These are phyloP conservation scores for Eucalyptus virginea DNA, from an alignment of 345 rosid genomes.

Conservation along the genomic window DNA sequence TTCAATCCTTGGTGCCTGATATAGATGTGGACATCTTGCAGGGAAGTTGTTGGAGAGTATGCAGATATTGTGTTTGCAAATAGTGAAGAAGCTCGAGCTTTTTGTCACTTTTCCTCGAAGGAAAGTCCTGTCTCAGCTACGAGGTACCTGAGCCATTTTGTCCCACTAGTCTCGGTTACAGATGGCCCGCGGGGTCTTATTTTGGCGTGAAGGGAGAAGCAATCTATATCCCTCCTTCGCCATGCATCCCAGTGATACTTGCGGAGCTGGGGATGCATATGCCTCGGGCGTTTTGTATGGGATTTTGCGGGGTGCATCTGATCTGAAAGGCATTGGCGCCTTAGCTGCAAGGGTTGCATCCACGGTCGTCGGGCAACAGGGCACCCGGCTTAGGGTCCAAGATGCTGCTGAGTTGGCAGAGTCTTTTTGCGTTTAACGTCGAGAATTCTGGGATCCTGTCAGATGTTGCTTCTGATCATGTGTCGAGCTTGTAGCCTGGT, in stretches of 20 bases:
- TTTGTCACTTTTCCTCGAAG: constrained; percentile 59
- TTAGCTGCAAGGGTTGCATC: constrained; percentile 87
- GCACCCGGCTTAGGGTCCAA: constrained; percentile 75
- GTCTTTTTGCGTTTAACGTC: constrained; percentile 36
- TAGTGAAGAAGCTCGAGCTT: constrained; percentile 80
- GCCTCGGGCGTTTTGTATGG: constrained; percentile 89
- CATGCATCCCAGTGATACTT: constrained; percentile 67
- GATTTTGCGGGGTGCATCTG: constrained; percentile 56
- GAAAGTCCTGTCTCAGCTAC: constrained; percentile 74
- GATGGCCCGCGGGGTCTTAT: constrained; percentile 82
- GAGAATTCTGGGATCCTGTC: constrained; percentile 22
- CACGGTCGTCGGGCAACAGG: constrained; percentile 85
- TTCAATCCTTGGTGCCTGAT: background rate
- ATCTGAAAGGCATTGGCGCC: constrained; percentile 72
- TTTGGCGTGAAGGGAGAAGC: constrained; percentile 97
- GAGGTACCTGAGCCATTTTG: constrained; percentile 83
- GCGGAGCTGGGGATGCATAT: constrained; percentile 95
- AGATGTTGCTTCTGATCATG: constrained; percentile 57
- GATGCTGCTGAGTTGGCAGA: constrained; percentile 60
- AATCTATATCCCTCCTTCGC: constrained; percentile 73
- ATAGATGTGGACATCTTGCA: constrained; percentile 2
- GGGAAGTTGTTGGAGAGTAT: constrained; percentile 82
- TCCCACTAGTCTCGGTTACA: constrained; percentile 78
- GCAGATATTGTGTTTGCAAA: constrained; percentile 80
- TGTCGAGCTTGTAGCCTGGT: constrained; percentile 39